Conservation (phyloP, 2,329 filamentous ascomycete species). For the Fusarium virguliforme region DNA sequence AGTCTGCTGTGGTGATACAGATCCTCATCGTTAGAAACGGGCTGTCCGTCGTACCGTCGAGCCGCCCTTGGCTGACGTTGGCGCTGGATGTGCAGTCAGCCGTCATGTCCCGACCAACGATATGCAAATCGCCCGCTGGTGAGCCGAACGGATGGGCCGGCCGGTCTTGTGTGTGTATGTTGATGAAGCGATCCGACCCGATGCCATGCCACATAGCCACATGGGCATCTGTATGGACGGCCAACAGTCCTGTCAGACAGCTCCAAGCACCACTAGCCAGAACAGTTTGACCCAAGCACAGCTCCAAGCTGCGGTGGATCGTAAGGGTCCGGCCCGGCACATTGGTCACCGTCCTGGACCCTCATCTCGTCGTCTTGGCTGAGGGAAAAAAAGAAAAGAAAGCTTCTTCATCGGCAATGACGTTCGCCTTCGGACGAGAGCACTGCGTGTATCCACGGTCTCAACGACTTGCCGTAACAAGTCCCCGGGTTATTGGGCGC, state of each 20-base stretch:
- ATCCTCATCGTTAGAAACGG: conserved; percentile 4
- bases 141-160: conserved; percentile 26
- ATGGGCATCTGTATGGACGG: conserved; percentile 21
- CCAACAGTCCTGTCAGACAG: conserved; percentile 16
- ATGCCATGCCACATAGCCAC: conserved; percentile 46
- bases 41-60: background rate
- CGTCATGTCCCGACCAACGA: background rate
- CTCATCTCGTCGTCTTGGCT: conserved; percentile 16
- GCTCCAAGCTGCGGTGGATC: conserved; percentile 35
- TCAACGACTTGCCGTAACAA: conserved; percentile 30
- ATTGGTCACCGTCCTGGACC: conserved; percentile 16
- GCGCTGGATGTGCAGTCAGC: conserved; percentile 15
- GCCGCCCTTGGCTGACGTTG: conserved; percentile 23
- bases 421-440: conserved; percentile 10
- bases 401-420: conserved; percentile 9
- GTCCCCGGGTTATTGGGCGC: conserved; percentile 26
- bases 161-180: conserved; percentile 25
- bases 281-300: conserved; percentile 24
- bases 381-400: conserved; percentile 1
- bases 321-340: conserved; percentile 16
- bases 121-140: conserved; percentile 6
- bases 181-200: conserved; percentile 33
- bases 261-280: conserved; percentile 22
- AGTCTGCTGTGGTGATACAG: background rate
- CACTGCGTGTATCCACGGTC: conserved; percentile 9